phyloP scores from a whole-genome alignment of 2,329 filamentous ascomycete genomes.

The Claviceps monticola region DNA sequence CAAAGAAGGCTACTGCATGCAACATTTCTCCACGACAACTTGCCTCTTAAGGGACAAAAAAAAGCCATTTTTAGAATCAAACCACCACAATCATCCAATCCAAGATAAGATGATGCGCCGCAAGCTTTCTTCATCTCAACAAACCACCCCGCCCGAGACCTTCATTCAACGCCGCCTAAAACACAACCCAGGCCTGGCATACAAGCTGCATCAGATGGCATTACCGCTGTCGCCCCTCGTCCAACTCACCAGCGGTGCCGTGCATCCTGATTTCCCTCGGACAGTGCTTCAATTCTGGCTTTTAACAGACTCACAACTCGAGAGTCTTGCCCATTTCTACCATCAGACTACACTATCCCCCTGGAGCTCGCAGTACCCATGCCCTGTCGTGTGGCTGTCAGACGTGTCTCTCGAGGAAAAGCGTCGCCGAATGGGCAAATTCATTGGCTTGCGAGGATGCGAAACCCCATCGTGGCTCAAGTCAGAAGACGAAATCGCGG shows the following conservation, averaged over 20 bases:
- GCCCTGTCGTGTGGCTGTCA: conserved; percentile 48
- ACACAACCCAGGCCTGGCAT: conserved; percentile 36
- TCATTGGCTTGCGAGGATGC: conserved; percentile 55
- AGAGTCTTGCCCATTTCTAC: conserved; percentile 58
- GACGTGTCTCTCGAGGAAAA: conserved; percentile 49
- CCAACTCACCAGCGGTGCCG: conserved; percentile 43
- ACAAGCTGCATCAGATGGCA: conserved; percentile 52
- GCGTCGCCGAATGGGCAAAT: conserved; percentile 56
- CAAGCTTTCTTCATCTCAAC: conserved; percentile 17
- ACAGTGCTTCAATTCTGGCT: conserved; percentile 62
- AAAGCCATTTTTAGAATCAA: too few relatives aligned
- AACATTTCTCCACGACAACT: too few relatives aligned
- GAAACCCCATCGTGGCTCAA: conserved; percentile 24
- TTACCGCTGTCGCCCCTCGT: conserved; percentile 54
- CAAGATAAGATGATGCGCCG: conserved; percentile 16
- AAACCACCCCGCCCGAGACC: conserved; percentile 13
- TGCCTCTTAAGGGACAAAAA: too few relatives aligned
- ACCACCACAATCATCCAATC: too few relatives aligned
- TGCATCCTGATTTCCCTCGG: conserved; percentile 50
- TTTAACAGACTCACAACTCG: conserved; percentile 56
- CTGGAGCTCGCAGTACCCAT: conserved; percentile 50
- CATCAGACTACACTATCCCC: conserved; percentile 48
- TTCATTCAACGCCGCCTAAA: conserved; percentile 21
- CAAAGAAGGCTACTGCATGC: too few relatives aligned
- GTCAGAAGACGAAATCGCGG: conserved; percentile 34